Base-by-base conservation (phyloP, 2,329 filamentous ascomycete genomes). In the Aspergillus persii region DNA sequence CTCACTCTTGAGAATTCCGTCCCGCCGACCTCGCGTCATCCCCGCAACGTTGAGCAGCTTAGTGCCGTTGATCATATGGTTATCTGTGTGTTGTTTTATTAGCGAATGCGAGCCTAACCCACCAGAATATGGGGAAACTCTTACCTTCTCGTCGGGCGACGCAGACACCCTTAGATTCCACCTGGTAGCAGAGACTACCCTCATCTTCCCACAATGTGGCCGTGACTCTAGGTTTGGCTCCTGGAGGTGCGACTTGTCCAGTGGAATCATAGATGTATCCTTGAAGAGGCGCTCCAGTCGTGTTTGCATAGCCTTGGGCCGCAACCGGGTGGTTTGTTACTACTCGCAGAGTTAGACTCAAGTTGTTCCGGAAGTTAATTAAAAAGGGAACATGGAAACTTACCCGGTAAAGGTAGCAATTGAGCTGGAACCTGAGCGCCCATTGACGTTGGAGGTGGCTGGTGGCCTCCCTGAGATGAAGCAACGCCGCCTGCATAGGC, bases 31-130 rank as follows among this genome's bases (percentile, higher is more conserved):
- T 74, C 95, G 86, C 12, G 95, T 99, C 95, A 99, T 99, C 11
- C 95, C 94, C 53, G 95, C 95, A 55, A 99, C 95, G 66, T 99
- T 99, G 59, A 98, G 80, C 58, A 99, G 82, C 77, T 98, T 99
- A 1, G 95, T 99, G 18, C 95, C 95, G 71, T 98, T 99, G 76
- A 99, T 97, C 91, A 99, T 97, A 79, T 96, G 92, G 77, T 97
- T 98, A 70, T 97, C 94, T 96, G 64, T 27, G 39, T 23, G 23
- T 15, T 39, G 3, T 18, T 12, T 12, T 15, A 44, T 31, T 30
- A 8, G 27, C 23, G 26, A 23, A 27, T 1, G n/a, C 26, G 26
- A 36, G 39, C 23, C 30, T 6, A 36, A 54, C 54, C 23, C 58
- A 61, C 26, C 9, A 23, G n/a, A 6, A 49, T 31, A 2, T 4